phyloP scores from a whole-genome alignment of 2,329 filamentous ascomycete species.

The Ophiostoma sp. region DNA sequence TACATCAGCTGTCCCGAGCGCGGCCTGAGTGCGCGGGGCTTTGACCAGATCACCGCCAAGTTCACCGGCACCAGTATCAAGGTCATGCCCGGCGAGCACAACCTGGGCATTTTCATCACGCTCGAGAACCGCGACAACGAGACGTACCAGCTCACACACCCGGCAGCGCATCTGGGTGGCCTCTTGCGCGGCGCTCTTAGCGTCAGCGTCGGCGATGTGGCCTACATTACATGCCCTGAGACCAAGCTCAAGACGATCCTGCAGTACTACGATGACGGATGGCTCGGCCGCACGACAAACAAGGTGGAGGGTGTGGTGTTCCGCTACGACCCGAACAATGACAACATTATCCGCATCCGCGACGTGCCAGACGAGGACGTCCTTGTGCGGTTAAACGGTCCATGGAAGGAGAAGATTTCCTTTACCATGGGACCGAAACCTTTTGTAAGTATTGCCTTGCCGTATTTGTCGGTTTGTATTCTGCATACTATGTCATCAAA shows the following conservation, averaged over 20 bases:
- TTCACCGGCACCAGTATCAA: constrained; percentile 95
- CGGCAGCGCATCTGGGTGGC: constrained; percentile 85
- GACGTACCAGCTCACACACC: constrained; percentile 91
- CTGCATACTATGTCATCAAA: not conserved
- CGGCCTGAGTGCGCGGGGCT: constrained; percentile 80
- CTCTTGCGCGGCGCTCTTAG: constrained; percentile 81
- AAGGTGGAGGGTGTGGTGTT: constrained; percentile 88
- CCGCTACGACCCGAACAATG: constrained; percentile 80
- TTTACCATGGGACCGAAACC: constrained; percentile 57
- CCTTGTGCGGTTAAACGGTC: constrained; percentile 73
- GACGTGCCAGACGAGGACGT: constrained; percentile 84
- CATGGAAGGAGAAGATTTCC: constrained; percentile 70
- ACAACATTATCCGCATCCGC: constrained; percentile 71
- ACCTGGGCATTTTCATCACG: constrained; percentile 91
- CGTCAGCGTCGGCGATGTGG: constrained; percentile 83
- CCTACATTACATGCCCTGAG: constrained; percentile 83
- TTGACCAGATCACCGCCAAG: constrained; percentile 94
- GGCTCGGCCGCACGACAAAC: constrained; percentile 87
- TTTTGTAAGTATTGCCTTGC: constrained; percentile 47
- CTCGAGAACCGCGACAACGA: constrained; percentile 75
- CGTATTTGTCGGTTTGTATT: not conserved
- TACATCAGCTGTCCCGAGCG: constrained; percentile 88
- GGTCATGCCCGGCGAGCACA: constrained; percentile 86
- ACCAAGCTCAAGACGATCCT: constrained; percentile 88
- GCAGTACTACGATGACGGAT: constrained; percentile 89